Evolutionary conservation across 495 filamentous ascomycete species (phyloP), one percentile per base, ranked within the genome.

Genomic region (Hypoxylon perforatum): DNA sequence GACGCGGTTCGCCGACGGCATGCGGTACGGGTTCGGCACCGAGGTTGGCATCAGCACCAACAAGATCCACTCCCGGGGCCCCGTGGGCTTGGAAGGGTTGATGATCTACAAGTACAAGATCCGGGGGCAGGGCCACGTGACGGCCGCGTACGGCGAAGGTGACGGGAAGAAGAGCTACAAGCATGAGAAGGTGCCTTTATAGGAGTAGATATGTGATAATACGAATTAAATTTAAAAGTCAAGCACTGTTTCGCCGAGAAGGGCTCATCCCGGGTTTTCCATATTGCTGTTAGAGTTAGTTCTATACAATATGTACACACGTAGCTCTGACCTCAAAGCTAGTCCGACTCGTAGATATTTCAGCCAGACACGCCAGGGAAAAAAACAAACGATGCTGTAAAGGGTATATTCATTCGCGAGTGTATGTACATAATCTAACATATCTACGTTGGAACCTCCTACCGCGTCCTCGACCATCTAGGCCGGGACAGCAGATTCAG

Each of bases 31-130:
- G 2, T 98, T 99, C 79, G 95, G 95, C 30, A 97, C 95, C 0
- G 95, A 99, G 76, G 95, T 99, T 1, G 95, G 95, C 38, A 97
- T 99, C 75, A 96, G 92, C 77, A 99, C 95, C 44, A 99, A 98
- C 78, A 99, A 98, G 79, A 97, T 99, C 53, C 95, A 99, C 72
- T 90, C 92, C 7, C 83, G 95, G 36, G 95, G 95, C 1, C 95
- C 95, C 0, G 95, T 99, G 11, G 95, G 95, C 14, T 78, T 99
- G 44, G 94, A 98, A 73, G 95, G 95, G 0, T 77, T 99, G 76
- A 96, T 92, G 79, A 97, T 98, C 58, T 97, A 99, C 72, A 96
- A 97, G 81, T 99, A 97, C 82, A 82, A 92, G 74, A 82, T 99
- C 36, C 79, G 87, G 46, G 95, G 96, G 9, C 79, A 85, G 36